Percentiles rank a stretch among this genome's conserved stretches.
Conservation (phyloP, 495 filamentous ascomycete species). For the Niebla homalea region DNA sequence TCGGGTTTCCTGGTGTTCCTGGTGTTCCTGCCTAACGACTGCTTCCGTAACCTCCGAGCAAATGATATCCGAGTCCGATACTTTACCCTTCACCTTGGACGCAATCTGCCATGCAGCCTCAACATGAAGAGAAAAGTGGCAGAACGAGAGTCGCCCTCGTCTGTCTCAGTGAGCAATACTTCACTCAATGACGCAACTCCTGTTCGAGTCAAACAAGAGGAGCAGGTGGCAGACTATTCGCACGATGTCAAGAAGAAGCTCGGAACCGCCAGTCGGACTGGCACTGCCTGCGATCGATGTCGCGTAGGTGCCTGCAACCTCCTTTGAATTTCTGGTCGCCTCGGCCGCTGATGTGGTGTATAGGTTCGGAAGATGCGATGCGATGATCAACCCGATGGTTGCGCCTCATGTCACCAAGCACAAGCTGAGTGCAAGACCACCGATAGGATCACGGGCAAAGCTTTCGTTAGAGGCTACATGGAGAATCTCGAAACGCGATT, state of each 20-base stretch:
- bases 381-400: constrained; percentile 59
- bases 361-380: constrained; percentile 77
- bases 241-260: constrained; percentile 51
- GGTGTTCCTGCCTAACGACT: no score
- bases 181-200: constrained; percentile 7
- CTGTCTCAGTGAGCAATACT: neutral
- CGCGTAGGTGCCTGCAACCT: constrained; percentile 42
- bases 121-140: constrained; percentile 3
- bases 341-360: neutral
- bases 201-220: constrained; percentile 13
- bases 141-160: neutral
- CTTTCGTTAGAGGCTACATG: constrained; percentile 50
- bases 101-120: constrained; percentile 2
- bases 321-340: neutral
- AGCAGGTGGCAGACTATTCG: constrained; percentile 48
- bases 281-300: constrained; percentile 85
- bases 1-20: no score
- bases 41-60: no score
- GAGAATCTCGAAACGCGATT: constrained; percentile 24
- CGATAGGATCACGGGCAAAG: constrained; percentile 74
- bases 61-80: no score
- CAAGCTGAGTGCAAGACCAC: constrained; percentile 66
- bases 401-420: constrained; percentile 58
- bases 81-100: neutral
- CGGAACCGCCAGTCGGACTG: constrained; percentile 53